Evolutionary conservation across 202 grass and related monocot species (phyloP), one percentile per base, ranked within the genome.

Genomic region (Elaeis oleifera): DNA sequence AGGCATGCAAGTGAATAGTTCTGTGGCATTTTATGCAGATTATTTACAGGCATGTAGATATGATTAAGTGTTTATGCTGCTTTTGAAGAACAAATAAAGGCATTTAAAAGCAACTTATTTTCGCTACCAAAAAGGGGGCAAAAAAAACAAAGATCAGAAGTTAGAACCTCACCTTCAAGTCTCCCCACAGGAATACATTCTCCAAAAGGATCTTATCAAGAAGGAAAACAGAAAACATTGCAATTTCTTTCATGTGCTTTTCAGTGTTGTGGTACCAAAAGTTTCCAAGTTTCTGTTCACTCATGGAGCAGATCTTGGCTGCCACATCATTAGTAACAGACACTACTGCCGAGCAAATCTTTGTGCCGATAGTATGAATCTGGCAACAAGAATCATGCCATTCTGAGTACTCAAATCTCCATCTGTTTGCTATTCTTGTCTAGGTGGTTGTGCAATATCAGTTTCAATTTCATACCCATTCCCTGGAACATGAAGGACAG

Each of bases 321-420:
- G 69, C 77, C 23, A 83, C 54, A 6, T 80, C 73, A 23, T 72
- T 69, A 19, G 81, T 96, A 17, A 91, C 31, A 9, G 87, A 96
- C 68, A 96, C 71, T 57, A 91, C 54, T 5, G 74, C 76, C 13
- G 79, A 77, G 79, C 84, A 88, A 13, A 91, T 79, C 74, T 78
- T 89, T 51, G 74, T 71, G 5, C 28, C 69, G 19, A 84, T 70
- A 5, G 69, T 71, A 29, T 80, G 74, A 58, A 79, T 27, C 71
- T 79, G 80, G 65, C 77, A 88, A 58, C 70, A 88, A 3, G 76
- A 82, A 22, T 80, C 79, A 13, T 72, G 26, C 67, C 84, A 71
- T 64, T 63, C 66, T 18, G 72, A 62, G 50, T 72, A 81, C 20
- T 51, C 51, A 25, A 72, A 58, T 60, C 29, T 64, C 71, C 67